These are phyloP conservation scores for Brassica cretica DNA, from an alignment of 345 rosid species.

Conservation along the genomic window DNA sequence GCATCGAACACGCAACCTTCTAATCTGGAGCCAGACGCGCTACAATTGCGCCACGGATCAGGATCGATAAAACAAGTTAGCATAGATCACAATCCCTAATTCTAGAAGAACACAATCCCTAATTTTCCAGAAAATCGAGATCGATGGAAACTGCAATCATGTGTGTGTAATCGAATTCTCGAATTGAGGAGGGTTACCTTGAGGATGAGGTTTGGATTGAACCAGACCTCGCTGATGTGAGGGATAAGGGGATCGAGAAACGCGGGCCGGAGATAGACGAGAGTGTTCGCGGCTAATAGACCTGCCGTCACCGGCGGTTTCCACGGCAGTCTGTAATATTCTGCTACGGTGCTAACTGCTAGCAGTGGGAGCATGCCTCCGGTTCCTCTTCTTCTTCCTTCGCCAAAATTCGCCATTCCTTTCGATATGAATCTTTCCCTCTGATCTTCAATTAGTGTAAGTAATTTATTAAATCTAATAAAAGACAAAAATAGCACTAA, in stretches of 20 bases:
- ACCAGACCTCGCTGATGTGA: constrained; percentile 67
- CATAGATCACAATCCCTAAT: constrained; percentile 4
- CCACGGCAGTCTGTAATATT: constrained; percentile 77
- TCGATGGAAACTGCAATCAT: neutral
- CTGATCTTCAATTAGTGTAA: neutral
- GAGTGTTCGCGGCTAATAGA: constrained; percentile 73
- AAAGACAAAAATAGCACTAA: no score
- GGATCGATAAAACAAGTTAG: neutral
- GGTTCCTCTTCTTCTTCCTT: constrained; percentile 43
- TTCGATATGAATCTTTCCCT: constrained; percentile 17
- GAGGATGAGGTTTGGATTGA: constrained; percentile 83
- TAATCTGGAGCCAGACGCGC: constrained; percentile 99
- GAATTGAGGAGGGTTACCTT: constrained; percentile 50
- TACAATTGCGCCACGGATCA: constrained; percentile 99
- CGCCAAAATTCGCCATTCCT: constrained; percentile 36
- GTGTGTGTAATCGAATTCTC: neutral
- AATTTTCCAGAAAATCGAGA: neutral
- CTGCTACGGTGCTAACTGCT: constrained; percentile 66
- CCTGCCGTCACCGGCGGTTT: constrained; percentile 93
- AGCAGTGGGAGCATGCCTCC: constrained; percentile 77
- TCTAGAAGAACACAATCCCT: neutral
- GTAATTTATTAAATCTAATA: neutral
- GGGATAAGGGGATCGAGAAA: constrained; percentile 62
- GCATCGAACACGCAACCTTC: constrained; percentile 99
- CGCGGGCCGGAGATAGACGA: constrained; percentile 71